Evolutionary conservation across 2,329 filamentous ascomycete genomes (phyloP), one percentile per base, ranked within the genome.

Genomic region (Remersonia thermophila): DNA sequence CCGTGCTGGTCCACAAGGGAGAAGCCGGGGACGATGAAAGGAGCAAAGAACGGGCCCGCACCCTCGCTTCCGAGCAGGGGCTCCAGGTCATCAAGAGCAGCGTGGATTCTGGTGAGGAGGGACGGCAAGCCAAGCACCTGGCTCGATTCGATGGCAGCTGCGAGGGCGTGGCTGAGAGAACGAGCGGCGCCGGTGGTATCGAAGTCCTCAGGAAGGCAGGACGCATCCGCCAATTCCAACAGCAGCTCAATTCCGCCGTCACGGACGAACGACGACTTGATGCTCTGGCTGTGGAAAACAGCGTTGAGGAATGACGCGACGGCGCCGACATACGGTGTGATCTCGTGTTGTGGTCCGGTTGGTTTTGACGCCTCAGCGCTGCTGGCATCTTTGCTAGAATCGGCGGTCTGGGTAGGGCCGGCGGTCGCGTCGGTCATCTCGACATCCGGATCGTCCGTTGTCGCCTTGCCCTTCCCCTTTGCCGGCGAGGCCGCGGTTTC

Each of bases 121-220:
- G 84, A 83, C 0, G 89, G 87, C 7, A 98, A 65, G 2, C 86
- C 79, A 14, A 93, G 66, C 47, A 89, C 75, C 2, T 87, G 78
- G 41, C 83, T 84, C 17, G 77, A 72, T 48, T 96, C 89, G 6
- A 87, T 74, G 44, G 95, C 70, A 45, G 80, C 71, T 44, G 83
- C 76, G 33, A 94, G 67, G 9, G 93, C 79, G 26, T 76, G 72
- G 12, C 78, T 73, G 36, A 95, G 66, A 41, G 80, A 76, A 41
- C 79, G 73, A 38, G 78, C 79, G 3, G 82, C 73, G 35, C 69
- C 61, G 5, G 73, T 71, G 28, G 81, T 77, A 27, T 77, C 71
- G 51, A 83, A 79, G 50, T 83, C 73, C 47, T 77, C 77, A 1
- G 84, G 77, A 32, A 96, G 67, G 54, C 84, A 87, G 4, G 85